These are phyloP conservation scores for Acanthamoeba healyi DNA, from an alignment of 208 protist genomes.

Conservation along the genomic window DNA sequence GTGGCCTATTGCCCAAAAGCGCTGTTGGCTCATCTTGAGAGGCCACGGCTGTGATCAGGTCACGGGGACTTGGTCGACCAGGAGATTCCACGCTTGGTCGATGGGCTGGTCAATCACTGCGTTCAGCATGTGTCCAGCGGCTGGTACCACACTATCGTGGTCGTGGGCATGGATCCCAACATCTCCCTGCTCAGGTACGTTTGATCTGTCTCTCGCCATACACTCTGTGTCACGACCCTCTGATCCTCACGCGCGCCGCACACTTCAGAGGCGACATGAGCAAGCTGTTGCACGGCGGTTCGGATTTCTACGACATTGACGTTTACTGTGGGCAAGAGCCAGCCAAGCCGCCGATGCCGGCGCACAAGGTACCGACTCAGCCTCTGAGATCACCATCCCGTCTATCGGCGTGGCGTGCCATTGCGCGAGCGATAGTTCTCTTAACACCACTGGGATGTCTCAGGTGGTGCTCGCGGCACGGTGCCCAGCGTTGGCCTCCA, in stretches of 20 bases:
- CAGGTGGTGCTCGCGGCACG: slow-evolving; percentile 24
- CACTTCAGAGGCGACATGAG: neutral
- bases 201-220: neutral
- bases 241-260: neutral
- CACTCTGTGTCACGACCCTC: too few species aligned
- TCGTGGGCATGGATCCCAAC: slow-evolving; percentile 42
- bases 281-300: neutral
- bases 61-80: neutral
- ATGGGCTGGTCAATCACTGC: neutral
- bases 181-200: slow-evolving; percentile 23
- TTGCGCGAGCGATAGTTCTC: too few species aligned
- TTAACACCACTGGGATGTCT: too few species aligned
- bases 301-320: neutral
- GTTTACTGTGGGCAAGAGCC: slow-evolving; percentile 14
- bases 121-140: slow-evolving; percentile 6
- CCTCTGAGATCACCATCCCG: too few species aligned
- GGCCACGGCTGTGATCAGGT: neutral
- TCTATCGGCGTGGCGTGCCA: too few species aligned
- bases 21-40: neutral
- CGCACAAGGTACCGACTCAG: neutral
- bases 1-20: neutral
- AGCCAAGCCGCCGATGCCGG: neutral
- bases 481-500: neutral
- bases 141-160: slow-evolving; percentile 46
- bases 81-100: slow-evolving; percentile 42